Percentiles rank a stretch among this genome's conserved stretches.
Evolutionary conservation across 129 eudicot species (phyloP).

Genomic region (Artemisia annua): DNA sequence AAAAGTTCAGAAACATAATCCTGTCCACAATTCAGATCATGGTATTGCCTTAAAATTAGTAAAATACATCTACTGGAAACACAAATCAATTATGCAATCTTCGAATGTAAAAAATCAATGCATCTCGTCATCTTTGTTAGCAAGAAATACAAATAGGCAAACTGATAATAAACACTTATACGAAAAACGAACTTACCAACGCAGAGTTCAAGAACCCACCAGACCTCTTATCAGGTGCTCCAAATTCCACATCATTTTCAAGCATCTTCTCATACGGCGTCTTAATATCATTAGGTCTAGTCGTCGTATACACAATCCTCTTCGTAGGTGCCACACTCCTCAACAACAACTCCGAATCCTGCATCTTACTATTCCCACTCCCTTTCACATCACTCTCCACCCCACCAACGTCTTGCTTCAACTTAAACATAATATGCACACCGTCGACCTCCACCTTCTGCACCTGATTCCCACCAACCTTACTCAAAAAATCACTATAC

Average conservation of each 20-base stretch:
- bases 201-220: slow-evolving; percentile 94
- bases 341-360: slow-evolving; percentile 80
- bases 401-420: slow-evolving; percentile 56
- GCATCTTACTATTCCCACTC: slow-evolving; percentile 41
- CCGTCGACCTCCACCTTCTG: slow-evolving; percentile 99
- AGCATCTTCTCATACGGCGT: slow-evolving; percentile 97
- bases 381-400: slow-evolving; percentile 41
- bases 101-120: slow-evolving; percentile 3
- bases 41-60: background rate
- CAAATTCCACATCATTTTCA: slow-evolving; percentile 87
- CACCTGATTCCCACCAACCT: slow-evolving; percentile 71
- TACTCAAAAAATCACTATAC: slow-evolving; percentile 84
- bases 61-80: background rate
- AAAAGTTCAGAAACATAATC: slow-evolving; percentile 14
- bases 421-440: slow-evolving; percentile 82
- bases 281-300: slow-evolving; percentile 87
- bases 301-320: slow-evolving; percentile 78
- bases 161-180: background rate
- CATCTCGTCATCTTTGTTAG: background rate
- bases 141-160: background rate
- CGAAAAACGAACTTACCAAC: slow-evolving; percentile 54
- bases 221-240: slow-evolving; percentile 97
- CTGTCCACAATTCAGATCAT: slow-evolving; percentile 2
- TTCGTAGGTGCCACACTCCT: slow-evolving; percentile 64
- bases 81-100: background rate